Base-by-base conservation (phyloP, 192 early-diverging fungal genomes). In the Tieghemiomyces parasiticus region DNA sequence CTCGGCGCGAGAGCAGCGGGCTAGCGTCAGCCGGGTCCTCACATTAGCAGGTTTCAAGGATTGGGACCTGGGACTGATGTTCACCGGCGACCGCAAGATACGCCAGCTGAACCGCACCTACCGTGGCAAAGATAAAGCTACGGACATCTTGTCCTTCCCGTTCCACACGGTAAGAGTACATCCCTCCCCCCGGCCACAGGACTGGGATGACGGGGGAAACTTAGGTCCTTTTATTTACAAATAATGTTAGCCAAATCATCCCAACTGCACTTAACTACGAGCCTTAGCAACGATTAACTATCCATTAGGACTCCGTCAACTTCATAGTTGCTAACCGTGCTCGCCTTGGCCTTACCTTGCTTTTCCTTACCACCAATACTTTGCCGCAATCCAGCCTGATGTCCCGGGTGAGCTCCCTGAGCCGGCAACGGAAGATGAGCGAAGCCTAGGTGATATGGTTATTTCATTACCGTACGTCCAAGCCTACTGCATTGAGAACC, bases 131-230 rank as follows among this genome's bases (percentile, higher is more conserved):
- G 66, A 79, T 62, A 62, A 58, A 46, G 38, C 78, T 0, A 85
- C 82, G 0, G 82, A 85, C 47, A 82, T 85, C 35, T 61, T 85
- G 16, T 82, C 80, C 19, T 85, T 85, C 60, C 82, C 80, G 2
- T 85, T 82, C 66, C 70, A 78, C 62, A 38, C 69, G 32, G 72
- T 73, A 66, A 3, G 22, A n/a, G n/a, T n/a, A 32, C 28, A 24
- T 25, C 4, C 0, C 44, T 25, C 32, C 31, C 28, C 64, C 44
- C 34, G 59, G 30, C 8, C 12, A 33, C 28, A 31, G 8, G 4
- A 28, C 4, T 10, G 25, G 8, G n/a, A 54, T 32, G 4, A 24
- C 13, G 9, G 10, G 12, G 4, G 9, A 33, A 29, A 45, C 10
- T 52, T 60, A 12, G 22, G 19, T 60, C 8, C 35, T 4, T 58